Conservation (phyloP, 352 stramenopile species). For the Phytophthora idaei region DNA sequence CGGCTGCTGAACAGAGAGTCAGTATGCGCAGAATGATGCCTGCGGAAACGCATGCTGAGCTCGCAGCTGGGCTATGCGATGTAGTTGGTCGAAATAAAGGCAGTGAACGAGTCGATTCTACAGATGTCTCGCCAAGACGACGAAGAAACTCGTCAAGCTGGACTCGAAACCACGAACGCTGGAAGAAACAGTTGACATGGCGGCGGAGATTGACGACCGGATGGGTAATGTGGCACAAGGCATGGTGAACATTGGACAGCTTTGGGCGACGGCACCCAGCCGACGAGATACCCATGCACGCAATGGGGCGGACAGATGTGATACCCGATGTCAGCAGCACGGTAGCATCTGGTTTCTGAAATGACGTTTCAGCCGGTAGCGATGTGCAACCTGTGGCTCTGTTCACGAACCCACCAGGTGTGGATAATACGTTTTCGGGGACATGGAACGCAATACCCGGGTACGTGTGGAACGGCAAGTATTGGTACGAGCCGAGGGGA, state of each 20-base stretch:
- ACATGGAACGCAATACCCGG: not conserved
- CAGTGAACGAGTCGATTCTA: constrained; percentile 8
- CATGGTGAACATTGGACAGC: constrained; percentile 2
- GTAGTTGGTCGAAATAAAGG: not conserved
- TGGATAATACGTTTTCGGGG: not conserved
- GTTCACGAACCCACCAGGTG: not conserved
- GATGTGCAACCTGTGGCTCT: not conserved
- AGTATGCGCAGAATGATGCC: not conserved
- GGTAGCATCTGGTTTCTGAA: too few relatives aligned
- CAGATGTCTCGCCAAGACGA: not conserved
- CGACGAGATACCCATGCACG: not conserved
- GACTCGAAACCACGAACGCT: not conserved
- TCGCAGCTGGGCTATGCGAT: not conserved
- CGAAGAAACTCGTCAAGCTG: not conserved
- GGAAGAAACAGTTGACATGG: constrained; percentile 1
- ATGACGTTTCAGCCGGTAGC: too few relatives aligned
- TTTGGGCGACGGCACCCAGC: not conserved
- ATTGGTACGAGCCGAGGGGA: not conserved
- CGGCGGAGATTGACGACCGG: not conserved
- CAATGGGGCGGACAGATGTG: not conserved
- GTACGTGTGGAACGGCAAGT: constrained; percentile 2
- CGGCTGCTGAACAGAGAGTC: not conserved
- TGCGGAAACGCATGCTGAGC: not conserved
- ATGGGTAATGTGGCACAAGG: constrained; percentile 1
- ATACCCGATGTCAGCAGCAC: not conserved